Conservation (phyloP, 2,329 filamentous ascomycete genomes). For the Trichothecium roseum region DNA sequence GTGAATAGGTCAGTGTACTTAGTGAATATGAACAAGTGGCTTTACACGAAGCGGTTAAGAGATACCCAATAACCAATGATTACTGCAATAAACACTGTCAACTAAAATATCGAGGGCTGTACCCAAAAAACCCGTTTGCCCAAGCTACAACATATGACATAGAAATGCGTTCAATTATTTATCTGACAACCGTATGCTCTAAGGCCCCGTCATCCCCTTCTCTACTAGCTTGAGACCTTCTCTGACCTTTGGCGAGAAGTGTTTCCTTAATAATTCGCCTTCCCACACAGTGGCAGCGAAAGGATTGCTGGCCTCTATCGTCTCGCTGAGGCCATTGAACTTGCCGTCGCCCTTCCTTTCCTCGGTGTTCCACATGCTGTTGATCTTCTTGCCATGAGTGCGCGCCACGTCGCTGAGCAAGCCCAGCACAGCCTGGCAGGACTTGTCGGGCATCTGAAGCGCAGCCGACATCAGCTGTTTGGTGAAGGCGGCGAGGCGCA, state of each 20-base stretch:
- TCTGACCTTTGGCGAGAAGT: slow-evolving; percentile 79
- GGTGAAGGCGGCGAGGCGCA: slow-evolving; percentile 81
- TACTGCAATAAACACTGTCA: no score
- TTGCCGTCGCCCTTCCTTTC: slow-evolving; percentile 85
- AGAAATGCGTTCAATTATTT: no score
- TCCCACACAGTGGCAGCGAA: slow-evolving; percentile 91
- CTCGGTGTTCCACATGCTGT: slow-evolving; percentile 86
- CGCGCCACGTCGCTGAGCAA: slow-evolving; percentile 70
- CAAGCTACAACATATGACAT: no score
- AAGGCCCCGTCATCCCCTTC: slow-evolving; percentile 42
- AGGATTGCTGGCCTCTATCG: slow-evolving; percentile 79
- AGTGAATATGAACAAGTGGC: no score
- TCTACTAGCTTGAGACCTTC: slow-evolving; percentile 63
- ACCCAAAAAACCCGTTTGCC: no score
- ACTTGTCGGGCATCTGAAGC: slow-evolving; percentile 86
- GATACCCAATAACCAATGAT: no score
- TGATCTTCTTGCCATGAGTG: slow-evolving; percentile 72
- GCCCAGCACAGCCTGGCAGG: slow-evolving; percentile 66
- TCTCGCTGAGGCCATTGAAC: slow-evolving; percentile 63
- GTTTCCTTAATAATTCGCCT: slow-evolving; percentile 71
- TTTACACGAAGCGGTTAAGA: no score
- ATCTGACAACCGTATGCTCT: no score
- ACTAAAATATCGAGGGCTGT: no score
- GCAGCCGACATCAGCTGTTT: slow-evolving; percentile 80
- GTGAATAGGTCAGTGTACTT: no score